Evolutionary conservation across 345 rosid species (phyloP), one percentile per base, ranked within the genome.

Genomic region (Salix brachista): DNA sequence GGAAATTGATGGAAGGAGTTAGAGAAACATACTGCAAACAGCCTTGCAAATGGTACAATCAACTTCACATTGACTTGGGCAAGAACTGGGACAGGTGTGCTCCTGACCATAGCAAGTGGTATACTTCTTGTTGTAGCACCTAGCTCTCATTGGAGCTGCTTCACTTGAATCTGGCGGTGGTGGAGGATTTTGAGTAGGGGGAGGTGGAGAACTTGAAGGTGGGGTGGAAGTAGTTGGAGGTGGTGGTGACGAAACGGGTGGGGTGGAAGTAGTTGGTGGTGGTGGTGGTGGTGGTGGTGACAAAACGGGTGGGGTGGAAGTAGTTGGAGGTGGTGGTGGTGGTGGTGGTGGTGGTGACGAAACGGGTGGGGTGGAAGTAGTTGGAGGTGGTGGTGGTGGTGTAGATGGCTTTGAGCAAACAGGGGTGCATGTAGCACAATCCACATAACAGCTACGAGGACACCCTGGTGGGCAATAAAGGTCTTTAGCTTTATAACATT

Each of bases 41-140:
- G 90, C 84, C 71, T 84, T 90, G 91, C 92, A 90, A 75, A 89
- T 86, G 58, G 77, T 81, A 12, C 96, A 91, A 64, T 89, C 91
- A 16, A 87, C 90, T 60, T 80, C 80, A 67, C 92, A 91, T 71
- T 82, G 84, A 65, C 68, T 69, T 10, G 91, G 88, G 76, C 97
- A 90, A 58, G 74, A 32, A 41, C 41, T 67, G 1, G 89, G 96
- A 80, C 96, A 86, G 32, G 8, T 25, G 32, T 82, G 80, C 81
- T 84, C 82, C 66, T 68, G 26, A 70, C 81, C 80, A 54, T 84
- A 88, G 82, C 94, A 91, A 1, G 79, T 74, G 68, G 85, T 76
- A 65, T 79, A 87, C 10, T 67, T 75, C 30, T 65, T 62, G 80
- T 85, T 78, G 69, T 37, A 75, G 85, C 92, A 89, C 71, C 71